Evolutionary conservation across 257 asterid genomes (phyloP).

Genomic region (Primulina tabacum): DNA sequence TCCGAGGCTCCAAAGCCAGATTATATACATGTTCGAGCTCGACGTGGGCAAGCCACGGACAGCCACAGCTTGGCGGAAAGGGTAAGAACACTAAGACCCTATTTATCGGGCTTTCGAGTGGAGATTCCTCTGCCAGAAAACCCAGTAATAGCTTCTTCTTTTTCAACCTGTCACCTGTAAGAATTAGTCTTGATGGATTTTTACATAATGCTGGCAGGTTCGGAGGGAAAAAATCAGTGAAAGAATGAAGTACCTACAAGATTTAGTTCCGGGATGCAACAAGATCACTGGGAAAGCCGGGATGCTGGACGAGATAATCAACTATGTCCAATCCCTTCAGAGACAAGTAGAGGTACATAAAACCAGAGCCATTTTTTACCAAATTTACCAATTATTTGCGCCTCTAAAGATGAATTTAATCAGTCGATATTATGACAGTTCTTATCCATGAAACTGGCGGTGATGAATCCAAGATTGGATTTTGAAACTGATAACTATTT

Average conservation of each 20-base stretch:
- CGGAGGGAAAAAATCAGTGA: constrained; percentile 93
- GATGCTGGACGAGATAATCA: constrained; percentile 91
- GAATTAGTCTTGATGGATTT: constrained; percentile 8
- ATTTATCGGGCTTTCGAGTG: background rate
- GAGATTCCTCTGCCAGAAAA: background rate
- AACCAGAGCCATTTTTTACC: background rate
- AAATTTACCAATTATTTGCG: background rate
- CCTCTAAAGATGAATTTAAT: constrained; percentile 6
- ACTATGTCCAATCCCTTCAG: constrained; percentile 92
- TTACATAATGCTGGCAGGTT: constrained; percentile 39
- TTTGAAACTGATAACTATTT: constrained; percentile 48
- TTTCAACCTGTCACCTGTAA: no score
- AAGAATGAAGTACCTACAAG: constrained; percentile 85
- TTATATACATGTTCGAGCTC: constrained; percentile 92
- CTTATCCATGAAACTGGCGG: constrained; percentile 88
- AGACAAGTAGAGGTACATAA: constrained; percentile 82
- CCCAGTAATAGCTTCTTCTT: background rate
- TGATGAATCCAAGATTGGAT: constrained; percentile 61
- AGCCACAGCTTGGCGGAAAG: constrained; percentile 98
- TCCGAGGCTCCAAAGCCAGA: constrained; percentile 62
- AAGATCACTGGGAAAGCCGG: constrained; percentile 92
- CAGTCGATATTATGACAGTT: constrained; percentile 46
- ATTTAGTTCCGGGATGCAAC: constrained; percentile 89
- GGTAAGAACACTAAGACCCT: constrained; percentile 36
- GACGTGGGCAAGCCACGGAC: constrained; percentile 96